Percentiles rank a stretch among this genome's conserved stretches.
Conservation (phyloP, 768 basidiomycete species). For the Suillus bovinus region DNA sequence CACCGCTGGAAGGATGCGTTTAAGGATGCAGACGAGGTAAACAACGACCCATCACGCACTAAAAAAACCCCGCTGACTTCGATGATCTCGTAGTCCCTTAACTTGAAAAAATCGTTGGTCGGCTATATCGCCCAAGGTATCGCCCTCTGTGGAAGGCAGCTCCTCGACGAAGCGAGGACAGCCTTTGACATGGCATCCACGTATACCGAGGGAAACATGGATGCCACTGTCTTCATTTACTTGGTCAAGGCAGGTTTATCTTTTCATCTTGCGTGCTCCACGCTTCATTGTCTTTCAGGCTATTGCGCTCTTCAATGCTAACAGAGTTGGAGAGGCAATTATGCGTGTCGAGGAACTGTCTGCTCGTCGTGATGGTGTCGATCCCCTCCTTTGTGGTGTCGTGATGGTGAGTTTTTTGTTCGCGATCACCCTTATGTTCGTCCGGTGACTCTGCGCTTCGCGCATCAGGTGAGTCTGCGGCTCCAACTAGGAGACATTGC, state of each 20-base stretch:
- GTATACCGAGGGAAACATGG: neutral
- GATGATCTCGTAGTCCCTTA: neutral
- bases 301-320: neutral
- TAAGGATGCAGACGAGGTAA: neutral
- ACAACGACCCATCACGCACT: neutral
- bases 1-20: neutral
- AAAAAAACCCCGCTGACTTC: neutral
- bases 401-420: neutral
- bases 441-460: neutral
- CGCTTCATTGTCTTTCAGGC: neutral
- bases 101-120: neutral
- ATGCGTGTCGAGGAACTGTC: neutral
- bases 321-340: neutral
- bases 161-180: neutral
- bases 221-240: neutral
- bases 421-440: neutral
- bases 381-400: neutral
- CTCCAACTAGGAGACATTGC: neutral
- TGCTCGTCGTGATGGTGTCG: no score
- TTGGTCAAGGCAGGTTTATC: neutral
- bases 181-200: neutral
- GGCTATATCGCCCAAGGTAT: neutral
- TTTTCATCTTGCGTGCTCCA: neutral
- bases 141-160: neutral
- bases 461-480: neutral